These are phyloP conservation scores for Dittrichia graveolens DNA, from an alignment of 129 eudicot species.

Conservation along the genomic window DNA sequence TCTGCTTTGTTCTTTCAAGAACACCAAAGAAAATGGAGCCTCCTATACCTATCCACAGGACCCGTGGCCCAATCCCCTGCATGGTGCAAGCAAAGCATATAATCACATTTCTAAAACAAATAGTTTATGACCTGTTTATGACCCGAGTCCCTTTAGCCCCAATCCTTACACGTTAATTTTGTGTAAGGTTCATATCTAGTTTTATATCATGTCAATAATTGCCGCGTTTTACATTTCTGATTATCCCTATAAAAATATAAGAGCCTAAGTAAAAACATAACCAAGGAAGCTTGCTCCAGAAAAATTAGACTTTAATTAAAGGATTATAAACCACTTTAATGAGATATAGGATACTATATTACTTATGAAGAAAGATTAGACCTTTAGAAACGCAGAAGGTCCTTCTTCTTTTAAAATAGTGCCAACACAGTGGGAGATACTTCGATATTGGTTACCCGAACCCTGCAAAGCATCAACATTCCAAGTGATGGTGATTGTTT, in stretches of 20 bases:
- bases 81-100: slow-evolving; percentile 5
- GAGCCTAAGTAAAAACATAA: no score
- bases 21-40: slow-evolving; percentile 86
- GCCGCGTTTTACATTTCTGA: no score
- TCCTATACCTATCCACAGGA: slow-evolving; percentile 84
- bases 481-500: neutral
- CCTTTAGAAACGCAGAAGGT: slow-evolving; percentile 70
- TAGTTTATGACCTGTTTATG: no score
- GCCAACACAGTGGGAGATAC: slow-evolving; percentile 60
- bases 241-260: no score
- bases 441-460: slow-evolving; percentile 60
- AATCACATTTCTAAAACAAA: neutral
- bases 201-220: no score
- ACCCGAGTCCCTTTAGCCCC: no score
- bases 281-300: no score
- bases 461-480: slow-evolving; percentile 48
- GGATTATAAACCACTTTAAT: neutral
- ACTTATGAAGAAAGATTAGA: slow-evolving; percentile 21
- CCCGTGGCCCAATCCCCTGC: slow-evolving; percentile 85
- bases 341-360: neutral
- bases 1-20: slow-evolving; percentile 67
- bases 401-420: slow-evolving; percentile 73
- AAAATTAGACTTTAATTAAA: no score
- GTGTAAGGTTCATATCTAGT: no score
- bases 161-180: no score